phyloP scores from a whole-genome alignment of 2,329 filamentous ascomycete species.

The Cercospora sojina region DNA sequence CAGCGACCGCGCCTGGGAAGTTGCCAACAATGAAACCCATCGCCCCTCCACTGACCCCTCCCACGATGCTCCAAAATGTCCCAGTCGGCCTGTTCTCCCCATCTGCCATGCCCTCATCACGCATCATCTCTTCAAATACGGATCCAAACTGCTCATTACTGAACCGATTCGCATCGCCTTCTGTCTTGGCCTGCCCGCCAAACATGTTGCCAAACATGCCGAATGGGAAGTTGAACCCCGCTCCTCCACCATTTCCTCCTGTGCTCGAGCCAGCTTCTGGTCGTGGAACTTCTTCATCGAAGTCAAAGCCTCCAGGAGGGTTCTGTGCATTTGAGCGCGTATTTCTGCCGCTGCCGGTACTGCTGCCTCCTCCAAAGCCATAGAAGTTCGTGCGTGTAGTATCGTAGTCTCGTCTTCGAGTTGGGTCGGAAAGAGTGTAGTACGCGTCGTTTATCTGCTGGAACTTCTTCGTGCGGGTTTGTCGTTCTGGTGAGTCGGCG shows the following conservation, averaged over 20 bases:
- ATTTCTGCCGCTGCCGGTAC: slow-evolving; percentile 26
- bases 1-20: slow-evolving; percentile 81
- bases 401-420: slow-evolving; percentile 81
- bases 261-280: slow-evolving; percentile 37
- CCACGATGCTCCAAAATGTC: slow-evolving; percentile 83
- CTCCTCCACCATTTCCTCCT: slow-evolving; percentile 38
- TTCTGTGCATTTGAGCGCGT: slow-evolving; percentile 36
- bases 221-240: slow-evolving; percentile 64
- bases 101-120: slow-evolving; percentile 67
- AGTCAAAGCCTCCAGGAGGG: slow-evolving; percentile 35
- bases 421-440: slow-evolving; percentile 80
- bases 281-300: slow-evolving; percentile 52
- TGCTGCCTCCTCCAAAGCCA: slow-evolving; percentile 38
- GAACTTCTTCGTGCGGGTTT: slow-evolving; percentile 79
- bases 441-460: slow-evolving; percentile 92
- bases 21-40: slow-evolving; percentile 96
- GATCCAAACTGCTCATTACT: slow-evolving; percentile 82
- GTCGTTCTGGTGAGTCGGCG: slow-evolving; percentile 76
- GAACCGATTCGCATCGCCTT: slow-evolving; percentile 49
- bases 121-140: slow-evolving; percentile 55
- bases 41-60: slow-evolving; percentile 81
- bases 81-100: slow-evolving; percentile 61
- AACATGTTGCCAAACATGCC: slow-evolving; percentile 62
- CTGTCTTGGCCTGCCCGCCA: slow-evolving; percentile 47
- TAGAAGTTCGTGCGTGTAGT: slow-evolving; percentile 61